Base-by-base conservation (phyloP, 2,329 filamentous ascomycete species). In the Apiospora sp. region DNA sequence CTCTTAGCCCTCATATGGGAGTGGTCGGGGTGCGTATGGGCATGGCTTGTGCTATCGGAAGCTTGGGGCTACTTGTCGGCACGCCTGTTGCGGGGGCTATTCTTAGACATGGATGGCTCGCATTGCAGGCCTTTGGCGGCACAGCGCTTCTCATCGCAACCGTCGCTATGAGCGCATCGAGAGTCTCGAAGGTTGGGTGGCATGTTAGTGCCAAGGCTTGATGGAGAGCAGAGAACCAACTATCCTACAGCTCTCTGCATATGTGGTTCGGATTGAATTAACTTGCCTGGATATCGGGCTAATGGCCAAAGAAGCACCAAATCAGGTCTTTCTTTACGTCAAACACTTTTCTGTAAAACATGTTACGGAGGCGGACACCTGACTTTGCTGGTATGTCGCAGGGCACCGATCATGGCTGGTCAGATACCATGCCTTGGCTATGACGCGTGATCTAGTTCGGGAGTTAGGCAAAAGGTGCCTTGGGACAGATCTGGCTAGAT, bases 161-260 rank as follows among this genome's bases (percentile, higher is more conserved):
- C 58, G 8, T 64, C 10, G 58, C 58, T 41, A 64, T 64, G 58
- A n/a, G 58, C 34, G 58, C 22, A 12, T n/a, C 58, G 58, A 64
- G 58, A 19, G 24, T 64, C 19, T 64, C 58, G 58, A 64, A 64
- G 58, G 58, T 64, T 64, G 58, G 58, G n/a, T 64, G 58, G 58
- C 3, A 14, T 41, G 22, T 41, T 34, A 41, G 34, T 37, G 58
- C 58, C 58, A 64, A 24, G 58, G 58, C 58, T 22, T 64, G 58
- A 64, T 34, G 22, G 22, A 19, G 22, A 12, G n/a, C 13, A 34
- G 10, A 22, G 22, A 14, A 22, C 27, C 54, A 54, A 54, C 27
- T 16, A 4, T 13, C 13, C 5, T 54, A 54, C 13, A 12, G 49
- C 24, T 54, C 49, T 54, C 16, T 24, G 49, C 24, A 30, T 16